Percentiles rank a stretch among this genome's conserved stretches.
Evolutionary conservation across 2,329 filamentous ascomycete species (phyloP).

Genomic region (Sclerotinia subarctica): DNA sequence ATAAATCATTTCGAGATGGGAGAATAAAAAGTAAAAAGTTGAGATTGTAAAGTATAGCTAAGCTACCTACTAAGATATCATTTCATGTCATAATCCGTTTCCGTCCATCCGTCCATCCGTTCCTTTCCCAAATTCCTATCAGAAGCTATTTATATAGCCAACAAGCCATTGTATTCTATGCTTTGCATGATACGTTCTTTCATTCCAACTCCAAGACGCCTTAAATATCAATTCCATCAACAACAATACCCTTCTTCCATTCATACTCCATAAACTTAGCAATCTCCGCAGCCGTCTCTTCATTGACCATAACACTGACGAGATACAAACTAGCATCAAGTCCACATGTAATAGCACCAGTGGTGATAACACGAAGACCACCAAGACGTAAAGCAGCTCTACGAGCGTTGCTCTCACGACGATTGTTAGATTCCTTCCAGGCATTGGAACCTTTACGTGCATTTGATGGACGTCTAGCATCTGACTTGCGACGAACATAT

Average conservation of each 20-base stretch:
- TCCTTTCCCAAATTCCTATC: constrained; percentile 2
- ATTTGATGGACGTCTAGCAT: constrained; percentile 59
- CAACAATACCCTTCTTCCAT: constrained; percentile 82
- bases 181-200: constrained; percentile 21
- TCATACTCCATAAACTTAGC: constrained; percentile 74
- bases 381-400: constrained; percentile 61
- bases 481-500: constrained; percentile 74
- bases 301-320: constrained; percentile 76
- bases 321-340: constrained; percentile 83
- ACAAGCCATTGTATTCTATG: constrained; percentile 22
- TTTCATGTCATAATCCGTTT: constrained; percentile 10
- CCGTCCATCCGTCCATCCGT: constrained; percentile 7
- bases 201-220: constrained; percentile 28
- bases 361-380: constrained; percentile 71
- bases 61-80: constrained; percentile 8
- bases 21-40: constrained; percentile 3
- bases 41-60: constrained; percentile 38
- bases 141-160: constrained; percentile 19
- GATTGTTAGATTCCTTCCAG: constrained; percentile 68
- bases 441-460: constrained; percentile 81
- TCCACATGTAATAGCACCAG: constrained; percentile 74
- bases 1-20: background rate
- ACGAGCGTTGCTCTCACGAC: constrained; percentile 76
- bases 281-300: constrained; percentile 72
- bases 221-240: constrained; percentile 81